phyloP scores from a whole-genome alignment of 1,284 basidiomycete species.

The Marasmius fiardii region DNA sequence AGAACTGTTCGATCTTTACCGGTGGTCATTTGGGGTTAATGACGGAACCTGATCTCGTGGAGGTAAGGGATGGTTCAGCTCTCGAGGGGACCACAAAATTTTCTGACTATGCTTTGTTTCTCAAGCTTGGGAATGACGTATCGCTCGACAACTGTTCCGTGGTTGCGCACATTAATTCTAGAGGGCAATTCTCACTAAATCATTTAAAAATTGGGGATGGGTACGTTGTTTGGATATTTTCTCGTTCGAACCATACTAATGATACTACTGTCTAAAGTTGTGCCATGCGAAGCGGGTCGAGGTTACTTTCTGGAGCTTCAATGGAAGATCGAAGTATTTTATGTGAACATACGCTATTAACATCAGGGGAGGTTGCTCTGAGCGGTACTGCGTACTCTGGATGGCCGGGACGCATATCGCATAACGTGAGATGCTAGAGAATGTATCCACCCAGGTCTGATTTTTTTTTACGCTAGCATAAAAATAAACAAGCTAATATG shows the following conservation, averaged over 20 bases:
- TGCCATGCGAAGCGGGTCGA: constrained; percentile 39
- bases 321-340: constrained; percentile 46
- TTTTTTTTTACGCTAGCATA: too few species aligned
- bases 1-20: constrained; percentile 33
- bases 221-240: constrained; percentile 18
- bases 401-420: constrained; percentile 29
- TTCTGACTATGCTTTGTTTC: neutral
- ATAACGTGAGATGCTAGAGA: too few species aligned
- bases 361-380: constrained; percentile 44
- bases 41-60: constrained; percentile 42
- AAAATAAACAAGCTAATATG: too few species aligned
- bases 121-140: constrained; percentile 37
- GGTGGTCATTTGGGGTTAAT: constrained; percentile 38
- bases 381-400: constrained; percentile 34
- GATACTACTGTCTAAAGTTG: constrained; percentile 19
- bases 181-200: constrained; percentile 41
- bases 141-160: constrained; percentile 41
- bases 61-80: constrained; percentile 20
- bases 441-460: too few species aligned
- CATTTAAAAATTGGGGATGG: constrained; percentile 35
- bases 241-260: neutral
- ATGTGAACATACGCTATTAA: constrained; percentile 42
- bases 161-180: constrained; percentile 43
- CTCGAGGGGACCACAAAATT: neutral
- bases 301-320: constrained; percentile 44